Evolutionary conservation across 2,329 filamentous ascomycete species (phyloP).

Genomic region (Sporothrix inflata): DNA sequence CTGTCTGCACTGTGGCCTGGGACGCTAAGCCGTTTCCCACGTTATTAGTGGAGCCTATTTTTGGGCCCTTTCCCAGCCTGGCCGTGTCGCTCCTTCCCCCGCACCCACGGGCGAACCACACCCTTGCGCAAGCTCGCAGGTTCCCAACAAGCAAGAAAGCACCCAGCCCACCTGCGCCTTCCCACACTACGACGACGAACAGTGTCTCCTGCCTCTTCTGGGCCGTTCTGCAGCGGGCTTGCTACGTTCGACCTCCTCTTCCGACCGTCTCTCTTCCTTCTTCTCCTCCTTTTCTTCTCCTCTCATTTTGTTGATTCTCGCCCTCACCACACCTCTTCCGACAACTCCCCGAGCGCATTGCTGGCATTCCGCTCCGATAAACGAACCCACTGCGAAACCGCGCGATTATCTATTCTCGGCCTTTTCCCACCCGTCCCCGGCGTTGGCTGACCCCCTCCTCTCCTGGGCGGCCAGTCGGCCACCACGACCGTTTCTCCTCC

Average conservation of each 20-base stretch:
- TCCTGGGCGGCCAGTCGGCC: conserved; percentile 25
- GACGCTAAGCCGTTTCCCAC: conserved; percentile 26
- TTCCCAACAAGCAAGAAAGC: conserved; percentile 8
- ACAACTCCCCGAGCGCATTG: conserved; percentile 1
- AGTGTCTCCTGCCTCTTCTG: conserved; percentile 22
- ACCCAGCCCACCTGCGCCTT: conserved; percentile 11
- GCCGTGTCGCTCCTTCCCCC: conserved; percentile 20
- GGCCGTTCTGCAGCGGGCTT: background rate
- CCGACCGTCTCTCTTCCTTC: background rate
- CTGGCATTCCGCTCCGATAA: background rate
- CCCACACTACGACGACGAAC: conserved; percentile 7
- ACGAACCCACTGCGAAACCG: background rate
- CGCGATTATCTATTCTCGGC: conserved; percentile 5
- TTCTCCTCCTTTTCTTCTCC: background rate
- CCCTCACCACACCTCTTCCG: background rate
- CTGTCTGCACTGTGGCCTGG: conserved; percentile 16
- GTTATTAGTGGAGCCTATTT: conserved; percentile 26
- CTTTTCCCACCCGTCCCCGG: background rate
- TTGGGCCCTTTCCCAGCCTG: conserved; percentile 20
- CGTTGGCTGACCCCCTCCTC: conserved; percentile 4
- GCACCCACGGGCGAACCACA: conserved; percentile 20
- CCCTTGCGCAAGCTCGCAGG: background rate
- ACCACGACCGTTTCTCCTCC: background rate
- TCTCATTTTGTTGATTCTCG: background rate
- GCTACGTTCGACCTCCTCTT: background rate